These are phyloP conservation scores for Tuber borchii DNA, from an alignment of 495 filamentous ascomycete species.

Conservation along the genomic window DNA sequence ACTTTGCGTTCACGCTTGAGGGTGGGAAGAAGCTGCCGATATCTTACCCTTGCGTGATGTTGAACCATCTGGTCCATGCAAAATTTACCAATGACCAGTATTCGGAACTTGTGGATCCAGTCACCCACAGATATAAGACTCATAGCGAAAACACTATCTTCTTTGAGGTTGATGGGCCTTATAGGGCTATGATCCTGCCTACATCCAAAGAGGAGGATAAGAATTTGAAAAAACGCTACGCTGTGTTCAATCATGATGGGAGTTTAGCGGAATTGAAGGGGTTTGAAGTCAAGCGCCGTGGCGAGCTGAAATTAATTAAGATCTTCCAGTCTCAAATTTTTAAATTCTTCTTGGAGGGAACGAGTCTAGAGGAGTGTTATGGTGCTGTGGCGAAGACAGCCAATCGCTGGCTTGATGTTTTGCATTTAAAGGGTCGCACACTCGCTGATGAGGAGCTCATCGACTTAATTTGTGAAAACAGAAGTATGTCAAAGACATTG, in stretches of 20 bases:
- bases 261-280: conserved; percentile 95
- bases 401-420: conserved; percentile 89
- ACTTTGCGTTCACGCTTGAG: conserved; percentile 87
- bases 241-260: conserved; percentile 97
- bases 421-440: conserved; percentile 76
- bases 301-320: conserved; percentile 98
- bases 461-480: conserved; percentile 96
- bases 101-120: conserved; percentile 72
- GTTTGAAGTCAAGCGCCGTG: conserved; percentile 95
- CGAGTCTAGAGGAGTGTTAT: conserved; percentile 80
- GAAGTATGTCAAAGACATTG: conserved; percentile 92
- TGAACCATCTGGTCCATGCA: conserved; percentile 94
- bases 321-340: conserved; percentile 99
- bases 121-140: conserved; percentile 81
- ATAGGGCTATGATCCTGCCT: conserved; percentile 93
- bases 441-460: conserved; percentile 95
- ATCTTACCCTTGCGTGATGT: conserved; percentile 97
- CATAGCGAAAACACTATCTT: conserved; percentile 98
- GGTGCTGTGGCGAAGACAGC: conserved; percentile 88
- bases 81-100: conserved; percentile 98
- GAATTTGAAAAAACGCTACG: conserved; percentile 98
- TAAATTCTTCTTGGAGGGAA: conserved; percentile 94
- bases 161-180: conserved; percentile 97
- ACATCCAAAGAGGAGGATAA: conserved; percentile 98
- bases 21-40: conserved; percentile 92